Evolutionary conservation across 768 basidiomycete species (phyloP).

Genomic region (Roridomyces roridus): DNA sequence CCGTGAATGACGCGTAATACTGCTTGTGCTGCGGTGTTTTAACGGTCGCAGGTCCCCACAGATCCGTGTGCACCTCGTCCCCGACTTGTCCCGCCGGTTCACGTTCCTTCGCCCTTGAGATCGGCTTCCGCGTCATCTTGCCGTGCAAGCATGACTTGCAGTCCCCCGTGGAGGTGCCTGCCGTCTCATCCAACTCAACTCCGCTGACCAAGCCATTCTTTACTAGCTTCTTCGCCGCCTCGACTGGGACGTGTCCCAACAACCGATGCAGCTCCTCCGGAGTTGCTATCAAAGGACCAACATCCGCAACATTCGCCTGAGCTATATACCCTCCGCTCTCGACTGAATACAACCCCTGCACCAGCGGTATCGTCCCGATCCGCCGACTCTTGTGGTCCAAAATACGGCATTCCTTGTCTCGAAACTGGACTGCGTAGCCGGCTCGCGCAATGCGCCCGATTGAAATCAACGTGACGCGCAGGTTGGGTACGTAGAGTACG

Average conservation of each 20-base stretch:
- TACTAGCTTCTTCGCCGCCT: conserved; percentile 31
- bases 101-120: conserved; percentile 29
- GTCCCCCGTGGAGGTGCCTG: conserved; percentile 17
- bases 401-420: conserved; percentile 29
- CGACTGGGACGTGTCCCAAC: conserved; percentile 32
- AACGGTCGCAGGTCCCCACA: conserved; percentile 41
- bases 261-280: conserved; percentile 30
- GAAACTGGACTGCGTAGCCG: conserved; percentile 31
- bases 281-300: conserved; percentile 8
- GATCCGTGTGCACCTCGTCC: conserved; percentile 40
- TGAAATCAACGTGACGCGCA: conserved; percentile 38
- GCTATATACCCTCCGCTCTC: background rate
- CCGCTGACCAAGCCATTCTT: conserved; percentile 35
- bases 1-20: conserved; percentile 42
- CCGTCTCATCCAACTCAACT: conserved; percentile 29
- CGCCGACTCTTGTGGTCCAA: conserved; percentile 9
- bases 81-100: conserved; percentile 30
- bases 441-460: conserved; percentile 33
- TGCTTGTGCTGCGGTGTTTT: conserved; percentile 24
- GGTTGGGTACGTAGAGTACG: conserved; percentile 36
- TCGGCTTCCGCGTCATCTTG: conserved; percentile 32
- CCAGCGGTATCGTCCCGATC: conserved; percentile 1
- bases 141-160: conserved; percentile 38
- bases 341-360: conserved; percentile 13
- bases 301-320: background rate